Base-by-base conservation (phyloP, 495 filamentous ascomycete species). In the Penicillium odoratum region DNA sequence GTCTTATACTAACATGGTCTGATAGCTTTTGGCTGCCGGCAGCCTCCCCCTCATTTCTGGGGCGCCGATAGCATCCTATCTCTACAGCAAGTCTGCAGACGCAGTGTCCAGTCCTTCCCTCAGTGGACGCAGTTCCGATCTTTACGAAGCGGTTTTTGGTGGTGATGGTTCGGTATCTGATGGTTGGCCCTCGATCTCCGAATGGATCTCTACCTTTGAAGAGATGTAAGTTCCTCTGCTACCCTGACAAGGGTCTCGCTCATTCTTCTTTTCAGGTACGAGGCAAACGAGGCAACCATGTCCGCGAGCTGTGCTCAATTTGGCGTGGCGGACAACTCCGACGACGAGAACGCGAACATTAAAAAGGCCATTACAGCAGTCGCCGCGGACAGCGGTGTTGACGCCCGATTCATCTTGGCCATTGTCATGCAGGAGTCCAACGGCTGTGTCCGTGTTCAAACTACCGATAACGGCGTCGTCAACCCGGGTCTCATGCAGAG, bases 401-500 rank as follows among this genome's bases (percentile, higher is more conserved):
- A 83, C 56, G 71, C 82, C 25, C 83, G 84, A 48, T 85, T 82
- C 66, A 81, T 88, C 58, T 65, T 87, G 55, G 77, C 79, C 2
- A 70, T 83, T 52, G 62, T 85, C 36, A 79, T 86, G 73, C 83
- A 86, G 66, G 83, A 86, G 61, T 78, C 72, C 69, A 78, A 77
- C 56, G 84, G 83, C 57, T 85, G 83, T 65, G 82, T 81, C 29
- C 77, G 81, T 43, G 78, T 71, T n/a, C 72, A 69, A 1, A 78
- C 79, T 16, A 79, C 79, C 45, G 66, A 73, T 60, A 67, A 73
- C 58, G 67, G 69, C 16, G 71, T 81, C 55, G 48, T n/a, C 58
- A 85, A 85, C 64, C 80, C 81, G 0, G 82, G 82, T 45, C 67
- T 85, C 6, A 83, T 85, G 81, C 82, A 85, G 63, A 68, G 65